phyloP scores from a whole-genome alignment of 73 alveolate genomes.

The Effrenium voratum region DNA sequence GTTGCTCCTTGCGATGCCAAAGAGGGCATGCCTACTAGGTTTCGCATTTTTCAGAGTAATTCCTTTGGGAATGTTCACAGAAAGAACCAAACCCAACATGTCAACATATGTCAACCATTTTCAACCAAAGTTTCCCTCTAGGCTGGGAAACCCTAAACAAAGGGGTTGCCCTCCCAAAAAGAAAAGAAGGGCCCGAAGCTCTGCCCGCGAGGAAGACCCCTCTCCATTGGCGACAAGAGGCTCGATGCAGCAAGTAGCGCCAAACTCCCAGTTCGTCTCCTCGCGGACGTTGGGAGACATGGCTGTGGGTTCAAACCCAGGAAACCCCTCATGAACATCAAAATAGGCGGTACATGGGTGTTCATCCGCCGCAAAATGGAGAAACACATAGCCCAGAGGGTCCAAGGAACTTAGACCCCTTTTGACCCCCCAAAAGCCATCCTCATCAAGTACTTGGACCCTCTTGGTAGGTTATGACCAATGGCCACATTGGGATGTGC shows the following conservation, averaged over 20 bases:
- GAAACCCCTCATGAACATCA: not conserved
- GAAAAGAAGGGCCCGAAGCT: not conserved
- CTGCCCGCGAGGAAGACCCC: not conserved
- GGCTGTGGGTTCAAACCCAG: not conserved
- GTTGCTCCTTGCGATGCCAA: too few species aligned
- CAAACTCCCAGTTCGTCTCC: slow-evolving; percentile 51
- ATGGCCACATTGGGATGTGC: too few species aligned
- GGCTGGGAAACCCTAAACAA: not conserved
- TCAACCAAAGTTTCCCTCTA: not conserved
- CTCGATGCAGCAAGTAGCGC: slow-evolving; percentile 45
- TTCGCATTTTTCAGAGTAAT: not conserved
- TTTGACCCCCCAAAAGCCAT: not conserved
- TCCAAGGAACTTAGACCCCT: not conserved
- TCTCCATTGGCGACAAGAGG: not conserved
- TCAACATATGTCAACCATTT: not conserved
- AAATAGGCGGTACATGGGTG: not conserved
- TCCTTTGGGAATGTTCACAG: not conserved
- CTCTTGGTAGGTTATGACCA: too few species aligned
- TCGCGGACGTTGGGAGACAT: not conserved
- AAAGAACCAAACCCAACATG: not conserved
- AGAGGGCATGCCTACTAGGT: too few species aligned
- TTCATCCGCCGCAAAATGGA: not conserved
- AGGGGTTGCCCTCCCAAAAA: not conserved
- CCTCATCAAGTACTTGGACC: too few species aligned
- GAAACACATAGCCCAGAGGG: not conserved